Evolutionary conservation across 768 basidiomycete genomes (phyloP), one percentile per base, ranked within the genome.

Genomic region (Boletus eberwhitei): DNA sequence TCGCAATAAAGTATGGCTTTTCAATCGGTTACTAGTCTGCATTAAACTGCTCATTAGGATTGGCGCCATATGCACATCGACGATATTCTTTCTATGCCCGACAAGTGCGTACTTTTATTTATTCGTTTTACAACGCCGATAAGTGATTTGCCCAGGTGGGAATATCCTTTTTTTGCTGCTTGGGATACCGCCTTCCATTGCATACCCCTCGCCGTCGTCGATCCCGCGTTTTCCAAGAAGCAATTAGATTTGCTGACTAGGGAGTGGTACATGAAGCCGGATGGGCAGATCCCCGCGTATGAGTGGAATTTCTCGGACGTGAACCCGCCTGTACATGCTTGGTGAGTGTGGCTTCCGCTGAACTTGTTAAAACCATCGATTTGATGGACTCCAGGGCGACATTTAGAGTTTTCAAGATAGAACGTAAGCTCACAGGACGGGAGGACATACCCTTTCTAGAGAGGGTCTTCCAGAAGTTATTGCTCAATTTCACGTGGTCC

Each of bases 161-260:
- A 99, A 73, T 98, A 98, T 69, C 97, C 97, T 1, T 98, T 97
- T 80, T 98, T 99, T 65, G 95, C 96, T 0, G 95, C 95, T 47
- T 96, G 93, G 93, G 92, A 96, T 69, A 93, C 89, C 0, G 97
- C 97, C n/a, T 99, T 99, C 79, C 97, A 99, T 67, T 98, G 96
- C 65, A 93, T 99, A 60, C 97, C 97, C 0, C 82, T 99, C 14
- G 97, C 97, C 12, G 84, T 98, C 59, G 90, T 99, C 31, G 97
- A 99, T 66, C 88, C 97, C 2, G 77, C 85, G 1, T 98, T 97
- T 65, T 95, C 97, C 22, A 99, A 99, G 78, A 95, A 96, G 70
- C 97, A 99, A 70, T 81, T 99, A 35, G 96, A 98, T 70, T 69
- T 98, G 55, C 80, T 99, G 64, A 98, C 96, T 3, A 81, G 97